Evolutionary conservation across 768 basidiomycete species (phyloP), one percentile per base, ranked within the genome.

Genomic region (Tricholoma furcatifolium): DNA sequence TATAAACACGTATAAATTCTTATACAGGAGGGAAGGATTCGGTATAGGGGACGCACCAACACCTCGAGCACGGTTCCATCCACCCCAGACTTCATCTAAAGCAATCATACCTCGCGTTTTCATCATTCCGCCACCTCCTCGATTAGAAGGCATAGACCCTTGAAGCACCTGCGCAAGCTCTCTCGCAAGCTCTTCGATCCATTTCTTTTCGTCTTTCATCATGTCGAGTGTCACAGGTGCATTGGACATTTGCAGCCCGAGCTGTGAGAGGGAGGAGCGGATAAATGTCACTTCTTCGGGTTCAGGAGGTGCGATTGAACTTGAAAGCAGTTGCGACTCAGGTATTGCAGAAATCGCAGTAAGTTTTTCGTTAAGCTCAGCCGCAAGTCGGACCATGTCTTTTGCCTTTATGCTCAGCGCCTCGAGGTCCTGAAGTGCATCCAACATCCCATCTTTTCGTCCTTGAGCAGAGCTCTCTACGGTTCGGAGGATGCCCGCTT

Each of bases 51-150:
- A 62, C 87, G 66, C 67, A 92, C 93, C 88, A 49, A 96, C 88
- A 44, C 94, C 94, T 59, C 94, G 74, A 6, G 92, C 93, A 53
- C 94, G 84, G 64, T 95, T 96, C 94, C 94, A 97, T 2, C 88
- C 84, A 23, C 91, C 91, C 94, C 94, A 98, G 0, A 89, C 89
- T 69, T 96, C 94, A 64, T 98, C 94, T 23, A 97, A 70, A 0
- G 87, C 91, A 35, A 97, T 79, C 31, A 96, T 80, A 1, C 91
- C 93, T 24, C 91, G 80, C 2, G 79, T 75, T 51, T 78, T 77
- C 90, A 95, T 91, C 62, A 95, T 76, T 1, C 91, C 47, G n/a
- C 46, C 88, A 15, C 43, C 61, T n/a, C 56, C 61, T n/a, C 52
- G 58, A 17, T 42, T 47, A 11, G 58, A 71, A 65, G 65, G 51